Conservation (phyloP, 345 rosid species). For the Syzygium jambos region DNA sequence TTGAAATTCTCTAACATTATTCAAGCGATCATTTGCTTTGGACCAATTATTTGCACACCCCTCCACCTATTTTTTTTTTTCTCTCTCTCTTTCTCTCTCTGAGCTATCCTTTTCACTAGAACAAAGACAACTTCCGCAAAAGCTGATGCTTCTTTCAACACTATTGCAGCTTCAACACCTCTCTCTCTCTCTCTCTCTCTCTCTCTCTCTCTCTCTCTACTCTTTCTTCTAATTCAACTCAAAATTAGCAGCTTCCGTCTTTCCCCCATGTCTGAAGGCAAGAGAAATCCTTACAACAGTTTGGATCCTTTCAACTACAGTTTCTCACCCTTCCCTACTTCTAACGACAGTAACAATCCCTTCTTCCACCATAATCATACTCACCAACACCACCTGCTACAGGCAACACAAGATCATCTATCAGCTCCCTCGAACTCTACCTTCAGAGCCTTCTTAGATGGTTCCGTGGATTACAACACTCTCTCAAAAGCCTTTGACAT, state of each 20-base stretch:
- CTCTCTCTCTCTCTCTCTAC: not conserved
- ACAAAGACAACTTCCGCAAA: constrained; percentile 5
- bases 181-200: not conserved
- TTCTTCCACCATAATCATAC: constrained; percentile 1
- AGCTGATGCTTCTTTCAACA: not conserved
- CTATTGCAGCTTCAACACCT: not conserved
- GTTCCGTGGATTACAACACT: not conserved
- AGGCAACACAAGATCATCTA: not conserved
- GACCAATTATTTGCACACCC: not conserved
- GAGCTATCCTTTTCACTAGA: not conserved
- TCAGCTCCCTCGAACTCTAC: constrained; percentile 13
- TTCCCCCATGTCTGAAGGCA: constrained; percentile 22
- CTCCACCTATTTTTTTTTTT: not conserved
- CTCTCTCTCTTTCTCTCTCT: not conserved
- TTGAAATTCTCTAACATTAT: not conserved
- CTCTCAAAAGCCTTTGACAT: constrained; percentile 14
- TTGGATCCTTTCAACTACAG: constrained; percentile 21
- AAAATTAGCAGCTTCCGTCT: not conserved
- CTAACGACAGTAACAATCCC: constrained; percentile 3
- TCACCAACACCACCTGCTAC: not conserved
- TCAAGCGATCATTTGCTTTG: not conserved
- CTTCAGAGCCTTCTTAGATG: constrained; percentile 32
- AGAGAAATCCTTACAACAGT: constrained; percentile 1
- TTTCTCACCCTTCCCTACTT: constrained; percentile 1
- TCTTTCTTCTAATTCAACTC: not conserved